These are phyloP conservation scores for Blastocystis sp. DNA, from an alignment of 352 stramenopile genomes.

Conservation along the genomic window DNA sequence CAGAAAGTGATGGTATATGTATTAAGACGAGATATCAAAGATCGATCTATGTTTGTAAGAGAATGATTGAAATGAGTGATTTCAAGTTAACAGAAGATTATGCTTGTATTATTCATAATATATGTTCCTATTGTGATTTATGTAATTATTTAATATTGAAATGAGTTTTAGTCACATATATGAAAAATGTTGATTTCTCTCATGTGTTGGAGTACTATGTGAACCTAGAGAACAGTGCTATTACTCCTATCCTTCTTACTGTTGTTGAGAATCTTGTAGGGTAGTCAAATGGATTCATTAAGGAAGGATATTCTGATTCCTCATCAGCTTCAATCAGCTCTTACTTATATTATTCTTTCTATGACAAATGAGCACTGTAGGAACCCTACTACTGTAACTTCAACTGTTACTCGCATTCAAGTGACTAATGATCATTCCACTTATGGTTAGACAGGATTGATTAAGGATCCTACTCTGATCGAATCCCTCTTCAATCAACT, in stretches of 20 bases:
- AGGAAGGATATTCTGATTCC: neutral
- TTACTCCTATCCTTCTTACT: slow-evolving; percentile 52
- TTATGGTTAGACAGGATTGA: neutral
- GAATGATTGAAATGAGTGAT: neutral
- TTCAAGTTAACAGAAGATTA: slow-evolving; percentile 42
- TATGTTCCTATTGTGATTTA: slow-evolving; percentile 40
- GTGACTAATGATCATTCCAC: neutral
- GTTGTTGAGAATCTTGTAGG: slow-evolving; percentile 23
- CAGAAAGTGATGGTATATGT: slow-evolving; percentile 49
- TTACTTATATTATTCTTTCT: slow-evolving; percentile 14
- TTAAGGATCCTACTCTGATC: neutral
- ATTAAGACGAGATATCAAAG: slow-evolving; percentile 14
- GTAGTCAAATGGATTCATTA: neutral
- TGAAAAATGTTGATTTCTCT: slow-evolving; percentile 40
- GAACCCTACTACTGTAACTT: neutral
- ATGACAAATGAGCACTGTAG: neutral
- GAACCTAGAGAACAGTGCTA: neutral
- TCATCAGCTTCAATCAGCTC: neutral
- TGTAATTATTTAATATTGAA: neutral
- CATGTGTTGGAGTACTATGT: slow-evolving; percentile 41
- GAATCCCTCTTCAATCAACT: neutral
- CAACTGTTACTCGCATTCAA: neutral
- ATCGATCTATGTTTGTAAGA: slow-evolving; percentile 8
- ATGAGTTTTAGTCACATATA: slow-evolving; percentile 42
- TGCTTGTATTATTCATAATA: slow-evolving; percentile 33